These are phyloP conservation scores for Mortierella sp. DNA, from an alignment of 371 early-diverging fungal species.

Conservation along the genomic window DNA sequence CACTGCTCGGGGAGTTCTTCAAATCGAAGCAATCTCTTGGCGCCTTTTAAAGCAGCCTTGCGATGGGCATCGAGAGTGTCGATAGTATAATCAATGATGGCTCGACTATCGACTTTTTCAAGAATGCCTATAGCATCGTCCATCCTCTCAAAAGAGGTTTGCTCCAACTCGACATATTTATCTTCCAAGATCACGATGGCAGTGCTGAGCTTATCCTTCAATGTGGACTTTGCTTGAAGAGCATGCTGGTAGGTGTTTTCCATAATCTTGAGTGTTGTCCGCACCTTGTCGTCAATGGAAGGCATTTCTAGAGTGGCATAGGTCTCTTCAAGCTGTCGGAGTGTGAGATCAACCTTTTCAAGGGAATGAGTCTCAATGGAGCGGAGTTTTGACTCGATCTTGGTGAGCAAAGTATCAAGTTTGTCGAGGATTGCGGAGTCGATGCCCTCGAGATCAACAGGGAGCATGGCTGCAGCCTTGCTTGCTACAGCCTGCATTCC, in stretches of 20 bases:
- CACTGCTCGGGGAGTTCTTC: conserved; percentile 75
- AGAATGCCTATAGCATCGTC: conserved; percentile 52
- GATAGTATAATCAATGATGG: conserved; percentile 39
- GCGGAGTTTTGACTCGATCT: conserved; percentile 52
- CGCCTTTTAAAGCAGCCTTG: conserved; percentile 67
- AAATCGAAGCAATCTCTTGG: conserved; percentile 68
- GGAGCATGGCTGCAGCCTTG: conserved; percentile 54
- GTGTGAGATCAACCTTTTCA: conserved; percentile 54
- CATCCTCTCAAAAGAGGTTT: conserved; percentile 54
- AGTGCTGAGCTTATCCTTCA: conserved; percentile 52
- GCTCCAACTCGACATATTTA: conserved; percentile 54
- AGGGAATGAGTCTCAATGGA: conserved; percentile 53
- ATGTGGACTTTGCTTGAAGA: conserved; percentile 52
- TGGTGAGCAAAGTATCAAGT: conserved; percentile 40
- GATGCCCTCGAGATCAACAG: conserved; percentile 51
- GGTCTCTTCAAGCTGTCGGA: conserved; percentile 53
- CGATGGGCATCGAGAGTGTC: conserved; percentile 67
- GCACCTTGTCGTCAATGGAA: conserved; percentile 53
- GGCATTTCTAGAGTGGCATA: conserved; percentile 57
- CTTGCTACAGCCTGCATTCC: conserved; percentile 51
- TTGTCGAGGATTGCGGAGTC: conserved; percentile 52
- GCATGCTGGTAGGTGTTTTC: conserved; percentile 54
- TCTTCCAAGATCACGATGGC: conserved; percentile 54
- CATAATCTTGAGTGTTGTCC: conserved; percentile 51
- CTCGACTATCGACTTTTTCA: conserved; percentile 46